phyloP scores from a whole-genome alignment of 371 early-diverging fungal genomes.

The Encephalitozoon hellem region DNA sequence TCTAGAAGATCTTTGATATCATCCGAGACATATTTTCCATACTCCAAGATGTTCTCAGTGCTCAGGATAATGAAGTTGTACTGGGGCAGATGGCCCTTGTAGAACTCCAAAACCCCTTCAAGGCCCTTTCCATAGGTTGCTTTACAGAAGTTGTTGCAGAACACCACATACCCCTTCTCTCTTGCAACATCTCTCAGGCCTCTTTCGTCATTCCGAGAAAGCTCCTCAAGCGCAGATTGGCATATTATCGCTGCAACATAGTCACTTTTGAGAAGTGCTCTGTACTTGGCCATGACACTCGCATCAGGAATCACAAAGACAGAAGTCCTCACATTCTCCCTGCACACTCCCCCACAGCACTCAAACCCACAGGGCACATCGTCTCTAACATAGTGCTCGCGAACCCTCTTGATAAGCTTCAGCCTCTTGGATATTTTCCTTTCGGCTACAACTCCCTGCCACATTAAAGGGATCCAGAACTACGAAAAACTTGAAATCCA shows the following conservation, averaged over 20 bases:
- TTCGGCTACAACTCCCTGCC: conserved; percentile 9
- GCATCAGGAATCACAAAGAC: conserved; percentile 31
- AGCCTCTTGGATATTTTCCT: conserved; percentile 24
- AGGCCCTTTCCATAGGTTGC: conserved; percentile 12
- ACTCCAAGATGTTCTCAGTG: conserved; percentile 3
- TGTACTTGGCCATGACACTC: conserved; percentile 10
- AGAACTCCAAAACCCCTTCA: conserved; percentile 16
- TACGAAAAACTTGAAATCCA: not conserved
- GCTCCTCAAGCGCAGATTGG: conserved; percentile 14
- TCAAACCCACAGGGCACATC: conserved; percentile 48
- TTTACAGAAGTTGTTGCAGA: conserved; percentile 31
- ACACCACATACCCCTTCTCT: conserved; percentile 14
- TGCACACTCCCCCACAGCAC: conserved; percentile 4
- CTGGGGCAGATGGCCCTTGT: conserved; percentile 9
- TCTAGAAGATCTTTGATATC: conserved; percentile 14
- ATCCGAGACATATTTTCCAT: conserved; percentile 10
- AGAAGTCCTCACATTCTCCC: not conserved
- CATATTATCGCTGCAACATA: conserved; percentile 24
- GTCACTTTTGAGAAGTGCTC: conserved; percentile 29
- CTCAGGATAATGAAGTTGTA: conserved; percentile 13
- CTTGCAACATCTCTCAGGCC: conserved; percentile 2
- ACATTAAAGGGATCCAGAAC: not conserved
- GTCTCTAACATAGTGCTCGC: conserved; percentile 16
- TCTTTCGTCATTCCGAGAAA: not conserved
- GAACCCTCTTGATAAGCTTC: conserved; percentile 16